A percentile compares a stretch with the other conserved stretches of the same genome.
These are phyloP conservation scores for Huntiella savannae DNA, from an alignment of 2,329 filamentous ascomycete species.

Conservation along the genomic window DNA sequence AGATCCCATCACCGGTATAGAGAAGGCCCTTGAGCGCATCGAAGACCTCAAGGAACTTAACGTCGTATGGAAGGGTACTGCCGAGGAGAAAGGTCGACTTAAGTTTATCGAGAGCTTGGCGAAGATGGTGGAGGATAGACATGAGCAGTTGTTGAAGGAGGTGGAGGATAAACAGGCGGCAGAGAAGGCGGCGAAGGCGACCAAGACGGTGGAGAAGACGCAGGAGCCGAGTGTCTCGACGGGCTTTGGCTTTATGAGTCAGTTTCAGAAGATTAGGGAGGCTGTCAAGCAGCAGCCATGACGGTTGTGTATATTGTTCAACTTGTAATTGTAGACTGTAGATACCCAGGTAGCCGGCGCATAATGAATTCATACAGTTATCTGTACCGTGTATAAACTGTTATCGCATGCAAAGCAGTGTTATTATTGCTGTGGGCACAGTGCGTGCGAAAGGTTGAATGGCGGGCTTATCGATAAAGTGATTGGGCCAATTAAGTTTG, in stretches of 20 bases:
- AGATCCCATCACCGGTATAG: conserved; percentile 47
- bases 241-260: conserved; percentile 36
- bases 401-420: too few relatives aligned
- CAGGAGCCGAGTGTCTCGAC: conserved; percentile 21
- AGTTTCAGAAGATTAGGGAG: conserved; percentile 39
- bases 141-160: conserved; percentile 33
- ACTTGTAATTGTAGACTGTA: too few relatives aligned
- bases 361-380: too few relatives aligned
- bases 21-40: conserved; percentile 54
- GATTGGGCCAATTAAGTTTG: too few relatives aligned
- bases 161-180: conserved; percentile 24
- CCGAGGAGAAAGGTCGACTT: conserved; percentile 69
- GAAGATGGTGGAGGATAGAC: conserved; percentile 64
- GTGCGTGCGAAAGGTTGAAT: too few relatives aligned
- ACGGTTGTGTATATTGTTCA: background rate
- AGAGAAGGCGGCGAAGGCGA: conserved; percentile 19
- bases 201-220: conserved; percentile 12
- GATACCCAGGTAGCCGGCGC: too few relatives aligned
- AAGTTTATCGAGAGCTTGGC: conserved; percentile 68
- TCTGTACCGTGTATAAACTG: too few relatives aligned
- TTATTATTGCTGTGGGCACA: too few relatives aligned
- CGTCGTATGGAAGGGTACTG: conserved; percentile 84
- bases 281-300: conserved; percentile 22
- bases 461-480: too few relatives aligned
- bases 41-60: conserved; percentile 59